phyloP scores from a whole-genome alignment of 257 asterid species.

The Solanum acaule region DNA sequence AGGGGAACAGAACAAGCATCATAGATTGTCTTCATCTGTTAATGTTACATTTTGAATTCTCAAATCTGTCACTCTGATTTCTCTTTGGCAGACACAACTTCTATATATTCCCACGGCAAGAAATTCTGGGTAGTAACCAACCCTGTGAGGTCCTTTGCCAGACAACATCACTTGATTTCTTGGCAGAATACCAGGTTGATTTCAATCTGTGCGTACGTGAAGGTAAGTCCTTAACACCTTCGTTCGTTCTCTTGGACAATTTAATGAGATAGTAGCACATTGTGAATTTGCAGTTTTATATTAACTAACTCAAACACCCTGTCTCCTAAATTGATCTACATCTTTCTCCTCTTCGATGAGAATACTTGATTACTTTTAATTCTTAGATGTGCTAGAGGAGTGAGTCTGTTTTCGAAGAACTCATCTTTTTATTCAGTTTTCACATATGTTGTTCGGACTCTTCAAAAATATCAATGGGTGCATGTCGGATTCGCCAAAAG shows the following conservation, averaged over 20 bases:
- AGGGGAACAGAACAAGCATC: not conserved
- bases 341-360: too few species aligned
- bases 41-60: not conserved
- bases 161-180: constrained; percentile 74
- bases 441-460: too few species aligned
- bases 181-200: constrained; percentile 81
- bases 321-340: too few species aligned
- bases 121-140: constrained; percentile 33
- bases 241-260: not conserved
- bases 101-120: constrained; percentile 66
- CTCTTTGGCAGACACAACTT: constrained; percentile 66
- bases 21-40: not conserved
- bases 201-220: constrained; percentile 70
- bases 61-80: not conserved
- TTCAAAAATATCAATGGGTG: too few species aligned
- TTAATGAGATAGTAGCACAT: not conserved
- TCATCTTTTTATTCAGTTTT: too few species aligned
- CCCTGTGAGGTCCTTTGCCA: constrained; percentile 73
- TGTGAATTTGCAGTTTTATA: not conserved
- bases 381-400: too few species aligned
- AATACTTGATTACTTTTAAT: too few species aligned
- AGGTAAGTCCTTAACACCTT: constrained; percentile 32
- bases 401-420: too few species aligned
- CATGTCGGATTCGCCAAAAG: too few species aligned
- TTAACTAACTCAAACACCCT: too few species aligned